Evolutionary conservation across 1,284 basidiomycete species (phyloP), one percentile per base, ranked within the genome.

Genomic region (Fistulina hepatica): DNA sequence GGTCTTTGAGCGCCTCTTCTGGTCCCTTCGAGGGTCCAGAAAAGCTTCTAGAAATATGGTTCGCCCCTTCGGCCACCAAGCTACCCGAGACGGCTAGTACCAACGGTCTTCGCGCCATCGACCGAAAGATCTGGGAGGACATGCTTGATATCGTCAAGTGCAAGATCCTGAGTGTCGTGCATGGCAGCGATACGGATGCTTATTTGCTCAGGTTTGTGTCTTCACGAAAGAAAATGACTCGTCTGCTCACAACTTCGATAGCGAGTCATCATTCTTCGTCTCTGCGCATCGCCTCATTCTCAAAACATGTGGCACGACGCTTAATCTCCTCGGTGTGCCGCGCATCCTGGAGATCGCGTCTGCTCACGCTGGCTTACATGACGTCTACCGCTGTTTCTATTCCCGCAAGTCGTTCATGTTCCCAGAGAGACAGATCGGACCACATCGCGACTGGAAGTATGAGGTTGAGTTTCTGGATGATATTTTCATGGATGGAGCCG

Each of bases 381-480:
- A 69, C 21, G 85, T 94, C 26, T 76, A 89, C 60, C 76, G 88
- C 49, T 84, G 85, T 60, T 99, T 98, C 69, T 99, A 98, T 67
- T 95, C 91, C 34, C 81, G 94, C 52, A 99, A 98, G 64, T 84
- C 85, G 8, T 98, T 98, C 75, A 97, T 98, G 86, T 98, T 98
- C 61, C 95, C 95, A 12, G 95, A 98, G 58, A 78, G 86, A 32
- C 95, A 99, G 57, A 69, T 71, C 28, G 93, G 92, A 2, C 94
- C 94, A 20, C 95, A 99, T 63, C 73, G 79, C 45, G 89, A 93
- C 57, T 99, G 95, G 95, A 76, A 78, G 48, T 74, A 88, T 44
- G 95, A 99, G 64, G 86, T 97, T 46, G 73, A 79, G 41, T 95
- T 82, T 54, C 72, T 98, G 36, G 94, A 98, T 57, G 74, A 74